Conservation (phyloP, 495 filamentous ascomycete genomes). For the Niebla homalea region DNA sequence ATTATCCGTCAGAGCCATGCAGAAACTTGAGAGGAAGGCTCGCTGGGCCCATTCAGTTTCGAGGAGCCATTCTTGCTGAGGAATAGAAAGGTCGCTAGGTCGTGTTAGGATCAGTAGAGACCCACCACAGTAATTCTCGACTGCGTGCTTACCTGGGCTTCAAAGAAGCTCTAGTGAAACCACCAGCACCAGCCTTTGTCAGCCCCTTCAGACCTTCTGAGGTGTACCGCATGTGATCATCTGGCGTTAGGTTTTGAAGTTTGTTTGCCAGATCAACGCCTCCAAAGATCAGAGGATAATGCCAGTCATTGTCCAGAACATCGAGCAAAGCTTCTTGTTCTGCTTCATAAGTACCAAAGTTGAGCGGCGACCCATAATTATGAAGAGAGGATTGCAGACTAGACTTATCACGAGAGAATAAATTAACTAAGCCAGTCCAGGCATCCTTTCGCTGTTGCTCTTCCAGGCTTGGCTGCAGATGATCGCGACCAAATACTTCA, state of each 20-base stretch:
- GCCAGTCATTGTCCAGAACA: background rate
- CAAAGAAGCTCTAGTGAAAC: background rate
- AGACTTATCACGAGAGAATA: too few species aligned
- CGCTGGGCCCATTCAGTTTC: slow-evolving; percentile 45
- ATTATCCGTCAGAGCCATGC: slow-evolving; percentile 39
- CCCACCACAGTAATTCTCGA: too few species aligned
- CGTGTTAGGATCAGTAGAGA: too few species aligned
- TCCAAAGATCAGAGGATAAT: slow-evolving; percentile 6
- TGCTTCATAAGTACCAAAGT: background rate
- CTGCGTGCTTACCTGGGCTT: background rate
- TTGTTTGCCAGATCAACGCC: slow-evolving; percentile 2
- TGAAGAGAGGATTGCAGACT: background rate
- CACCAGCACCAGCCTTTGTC: background rate
- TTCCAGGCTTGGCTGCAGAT: background rate
- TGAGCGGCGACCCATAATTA: background rate
- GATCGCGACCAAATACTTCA: slow-evolving; percentile 9
- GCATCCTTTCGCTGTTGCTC: background rate
- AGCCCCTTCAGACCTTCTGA: background rate
- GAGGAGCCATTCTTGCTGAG: slow-evolving; percentile 43
- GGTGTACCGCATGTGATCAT: background rate
- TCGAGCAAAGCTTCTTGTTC: too few species aligned
- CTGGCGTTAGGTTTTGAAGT: background rate
- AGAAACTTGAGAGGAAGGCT: slow-evolving; percentile 43
- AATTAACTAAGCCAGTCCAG: slow-evolving; percentile 5
- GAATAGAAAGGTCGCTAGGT: slow-evolving; percentile 26